A percentile compares a stretch with the other conserved stretches of the same genome.
phyloP scores from a whole-genome alignment of 2,329 filamentous ascomycete genomes.

The Epichloe uncinata region DNA sequence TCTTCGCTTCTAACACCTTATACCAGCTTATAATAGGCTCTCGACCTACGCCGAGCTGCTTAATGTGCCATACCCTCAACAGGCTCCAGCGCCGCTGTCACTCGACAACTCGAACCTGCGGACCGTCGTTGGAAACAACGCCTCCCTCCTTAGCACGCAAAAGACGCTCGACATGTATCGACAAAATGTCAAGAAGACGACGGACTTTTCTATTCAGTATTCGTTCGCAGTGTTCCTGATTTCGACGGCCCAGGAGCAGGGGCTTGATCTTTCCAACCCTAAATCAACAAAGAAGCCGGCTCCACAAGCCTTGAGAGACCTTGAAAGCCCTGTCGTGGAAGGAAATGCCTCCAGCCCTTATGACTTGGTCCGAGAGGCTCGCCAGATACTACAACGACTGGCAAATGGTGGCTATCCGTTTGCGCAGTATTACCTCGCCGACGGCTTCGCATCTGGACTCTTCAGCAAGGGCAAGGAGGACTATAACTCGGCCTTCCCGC shows the following conservation, averaged over 20 bases:
- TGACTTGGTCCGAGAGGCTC: constrained; percentile 73
- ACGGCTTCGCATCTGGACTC: constrained; percentile 85
- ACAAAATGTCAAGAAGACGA: constrained; percentile 93
- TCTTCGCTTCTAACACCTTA: no score
- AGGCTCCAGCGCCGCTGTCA: constrained; percentile 49
- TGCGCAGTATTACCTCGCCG: constrained; percentile 92
- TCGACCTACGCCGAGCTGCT: constrained; percentile 46
- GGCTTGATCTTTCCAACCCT: constrained; percentile 37
- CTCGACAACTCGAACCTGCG: constrained; percentile 75
- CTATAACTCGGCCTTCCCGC: constrained; percentile 77
- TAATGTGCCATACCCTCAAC: constrained; percentile 67
- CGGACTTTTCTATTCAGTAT: constrained; percentile 79
- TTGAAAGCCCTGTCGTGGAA: constrained; percentile 33
- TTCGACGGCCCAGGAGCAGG: constrained; percentile 71
- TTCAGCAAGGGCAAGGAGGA: constrained; percentile 94
- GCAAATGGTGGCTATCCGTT: constrained; percentile 86
- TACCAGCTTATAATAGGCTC: no score
- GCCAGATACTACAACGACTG: constrained; percentile 74
- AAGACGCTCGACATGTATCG: constrained; percentile 98
- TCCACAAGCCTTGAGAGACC: constrained; percentile 32
- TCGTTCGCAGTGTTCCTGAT: constrained; percentile 94
- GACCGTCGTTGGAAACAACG: constrained; percentile 71
- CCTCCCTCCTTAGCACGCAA: constrained; percentile 77
- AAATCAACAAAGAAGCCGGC: constrained; percentile 28
- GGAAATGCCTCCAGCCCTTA: constrained; percentile 38